Conservation (phyloP, 2,329 filamentous ascomycete genomes). For the Hypoxylon sp. region DNA sequence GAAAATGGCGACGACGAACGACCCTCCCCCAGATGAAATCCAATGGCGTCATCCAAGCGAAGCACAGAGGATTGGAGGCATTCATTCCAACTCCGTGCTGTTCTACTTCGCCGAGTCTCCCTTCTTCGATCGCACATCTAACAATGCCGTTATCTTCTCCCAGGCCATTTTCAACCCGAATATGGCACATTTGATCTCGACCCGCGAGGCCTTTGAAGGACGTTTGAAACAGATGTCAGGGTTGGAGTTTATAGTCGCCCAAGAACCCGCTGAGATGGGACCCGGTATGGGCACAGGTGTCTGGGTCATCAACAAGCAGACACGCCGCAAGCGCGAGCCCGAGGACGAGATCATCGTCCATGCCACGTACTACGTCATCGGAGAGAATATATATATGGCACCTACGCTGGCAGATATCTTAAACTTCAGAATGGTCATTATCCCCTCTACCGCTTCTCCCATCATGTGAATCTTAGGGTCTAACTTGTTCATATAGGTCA, state of each 20-base stretch:
- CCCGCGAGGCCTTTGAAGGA: constrained; percentile 74
- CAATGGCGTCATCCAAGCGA: constrained; percentile 72
- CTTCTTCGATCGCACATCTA: constrained; percentile 77
- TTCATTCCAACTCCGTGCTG: constrained; percentile 76
- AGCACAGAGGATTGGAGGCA: constrained; percentile 67
- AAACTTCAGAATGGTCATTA: constrained; percentile 69
- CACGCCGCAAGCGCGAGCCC: constrained; percentile 68
- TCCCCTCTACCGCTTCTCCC: constrained; percentile 11
- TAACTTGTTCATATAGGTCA: constrained; percentile 58
- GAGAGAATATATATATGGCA: constrained; percentile 77
- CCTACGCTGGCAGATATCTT: constrained; percentile 73
- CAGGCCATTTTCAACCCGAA: constrained; percentile 74
- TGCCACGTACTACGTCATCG: constrained; percentile 74
- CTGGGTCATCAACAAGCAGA: constrained; percentile 80
- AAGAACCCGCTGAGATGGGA: constrained; percentile 74
- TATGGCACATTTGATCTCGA: constrained; percentile 71
- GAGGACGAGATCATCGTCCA: constrained; percentile 73
- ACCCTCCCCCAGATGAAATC: constrained; percentile 73
- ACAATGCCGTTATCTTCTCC: constrained; percentile 74
- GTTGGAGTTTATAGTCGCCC: constrained; percentile 76
- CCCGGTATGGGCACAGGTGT: constrained; percentile 74
- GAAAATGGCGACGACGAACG: constrained; percentile 48
- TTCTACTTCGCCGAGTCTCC: constrained; percentile 78
- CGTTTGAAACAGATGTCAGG: constrained; percentile 75
- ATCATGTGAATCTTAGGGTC: constrained; percentile 17